A percentile compares a stretch with the other conserved stretches of the same genome.
These are phyloP conservation scores for Penicillium soppii DNA, from an alignment of 495 filamentous ascomycete genomes.

Conservation along the genomic window DNA sequence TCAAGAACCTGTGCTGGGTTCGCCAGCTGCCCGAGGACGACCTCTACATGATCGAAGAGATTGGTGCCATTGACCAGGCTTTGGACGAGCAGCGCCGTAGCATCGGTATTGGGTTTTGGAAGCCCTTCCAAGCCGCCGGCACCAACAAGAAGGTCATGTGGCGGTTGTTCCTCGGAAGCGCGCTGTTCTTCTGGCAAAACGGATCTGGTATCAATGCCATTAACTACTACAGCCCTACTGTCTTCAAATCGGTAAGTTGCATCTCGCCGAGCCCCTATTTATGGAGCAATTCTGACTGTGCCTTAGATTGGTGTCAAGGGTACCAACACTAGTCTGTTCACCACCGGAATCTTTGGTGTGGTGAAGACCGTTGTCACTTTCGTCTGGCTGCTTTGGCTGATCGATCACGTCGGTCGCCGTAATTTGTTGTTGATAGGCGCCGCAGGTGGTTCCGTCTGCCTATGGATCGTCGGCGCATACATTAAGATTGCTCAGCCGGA, in stretches of 20 bases:
- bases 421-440: slow-evolving; percentile 71
- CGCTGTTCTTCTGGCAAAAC: slow-evolving; percentile 70
- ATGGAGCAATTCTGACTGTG: not conserved
- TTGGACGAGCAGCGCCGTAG: slow-evolving; percentile 58
- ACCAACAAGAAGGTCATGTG: slow-evolving; percentile 56
- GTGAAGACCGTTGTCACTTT: slow-evolving; percentile 60
- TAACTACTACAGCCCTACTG: slow-evolving; percentile 64
- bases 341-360: slow-evolving; percentile 54
- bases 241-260: slow-evolving; percentile 43
- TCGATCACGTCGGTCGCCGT: slow-evolving; percentile 66
- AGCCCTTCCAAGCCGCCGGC: slow-evolving; percentile 61
- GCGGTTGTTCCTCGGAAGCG: slow-evolving; percentile 66
- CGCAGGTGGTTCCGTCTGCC: slow-evolving; percentile 64
- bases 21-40: slow-evolving; percentile 60
- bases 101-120: slow-evolving; percentile 67
- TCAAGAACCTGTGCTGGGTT: slow-evolving; percentile 63
- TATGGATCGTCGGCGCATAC: slow-evolving; percentile 74
- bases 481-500: slow-evolving; percentile 60
- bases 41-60: slow-evolving; percentile 67
- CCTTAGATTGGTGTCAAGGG: slow-evolving; percentile 53
- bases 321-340: slow-evolving; percentile 48
- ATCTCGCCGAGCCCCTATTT: not conserved
- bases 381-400: slow-evolving; percentile 66
- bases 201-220: slow-evolving; percentile 67
- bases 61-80: slow-evolving; percentile 60